These are phyloP conservation scores for Ceratocystis albifundus DNA, from an alignment of 2,329 filamentous ascomycete species.

Conservation along the genomic window DNA sequence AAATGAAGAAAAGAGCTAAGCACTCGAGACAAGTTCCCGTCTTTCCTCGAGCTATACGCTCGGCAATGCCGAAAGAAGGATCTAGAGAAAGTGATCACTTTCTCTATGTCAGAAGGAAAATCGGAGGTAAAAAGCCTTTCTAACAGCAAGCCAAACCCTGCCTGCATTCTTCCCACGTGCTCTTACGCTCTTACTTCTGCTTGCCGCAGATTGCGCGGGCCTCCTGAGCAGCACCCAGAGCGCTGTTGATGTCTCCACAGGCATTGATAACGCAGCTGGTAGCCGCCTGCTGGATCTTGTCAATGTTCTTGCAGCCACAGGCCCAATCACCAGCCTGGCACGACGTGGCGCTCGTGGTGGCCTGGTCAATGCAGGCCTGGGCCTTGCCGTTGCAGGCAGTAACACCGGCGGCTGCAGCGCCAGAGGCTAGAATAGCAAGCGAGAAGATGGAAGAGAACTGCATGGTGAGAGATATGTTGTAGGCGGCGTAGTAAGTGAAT, in stretches of 20 bases:
- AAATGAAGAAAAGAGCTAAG: neutral
- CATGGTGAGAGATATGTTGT: constrained; percentile 3
- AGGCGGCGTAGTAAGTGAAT: neutral
- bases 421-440: neutral
- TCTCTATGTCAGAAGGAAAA: neutral
- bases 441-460: constrained; percentile 13
- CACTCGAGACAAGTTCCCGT: neutral
- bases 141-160: neutral
- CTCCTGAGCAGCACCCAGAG: constrained; percentile 4
- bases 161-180: neutral
- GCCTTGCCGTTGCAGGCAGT: constrained; percentile 10
- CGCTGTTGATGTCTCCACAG: neutral
- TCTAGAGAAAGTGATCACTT: neutral
- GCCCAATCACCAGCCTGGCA: constrained; percentile 14
- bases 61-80: neutral
- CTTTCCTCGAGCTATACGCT: neutral
- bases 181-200: neutral
- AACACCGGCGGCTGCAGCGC: neutral
- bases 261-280: neutral
- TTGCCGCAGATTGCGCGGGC: constrained; percentile 5
- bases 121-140: neutral
- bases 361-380: constrained; percentile 17
- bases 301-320: constrained; percentile 14
- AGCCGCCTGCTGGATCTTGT: constrained; percentile 13
- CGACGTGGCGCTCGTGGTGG: neutral